Evolutionary conservation across 257 asterid genomes (phyloP).

Genomic region (Jacaranda mimosifolia): DNA sequence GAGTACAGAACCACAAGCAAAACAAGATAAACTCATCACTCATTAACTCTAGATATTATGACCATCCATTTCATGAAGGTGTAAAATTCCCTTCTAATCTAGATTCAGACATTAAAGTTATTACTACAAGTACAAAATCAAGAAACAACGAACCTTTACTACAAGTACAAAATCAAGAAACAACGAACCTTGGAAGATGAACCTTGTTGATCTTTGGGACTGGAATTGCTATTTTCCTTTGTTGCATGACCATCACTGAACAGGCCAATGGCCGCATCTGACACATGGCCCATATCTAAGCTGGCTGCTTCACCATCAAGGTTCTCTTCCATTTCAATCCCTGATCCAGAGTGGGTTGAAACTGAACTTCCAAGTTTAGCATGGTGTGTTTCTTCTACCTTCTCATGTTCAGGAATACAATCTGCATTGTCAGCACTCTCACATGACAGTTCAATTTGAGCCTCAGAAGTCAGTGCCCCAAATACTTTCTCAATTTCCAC

Average conservation of each 20-base stretch:
- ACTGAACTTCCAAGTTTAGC: constrained; percentile 34
- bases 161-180: not conserved
- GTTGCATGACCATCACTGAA: constrained; percentile 28
- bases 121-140: not conserved
- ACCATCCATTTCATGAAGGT: not conserved
- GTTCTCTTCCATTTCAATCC: constrained; percentile 36
- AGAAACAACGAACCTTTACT: constrained; percentile 19
- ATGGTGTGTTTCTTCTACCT: constrained; percentile 33
- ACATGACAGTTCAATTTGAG: constrained; percentile 36
- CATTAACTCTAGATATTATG: not conserved
- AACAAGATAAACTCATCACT: not conserved
- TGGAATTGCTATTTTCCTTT: constrained; percentile 37
- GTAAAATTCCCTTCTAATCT: not conserved
- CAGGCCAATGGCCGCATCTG: constrained; percentile 30
- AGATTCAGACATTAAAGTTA: not conserved
- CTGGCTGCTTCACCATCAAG: constrained; percentile 36
- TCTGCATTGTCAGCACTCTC: constrained; percentile 10
- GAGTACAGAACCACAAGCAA: not conserved
- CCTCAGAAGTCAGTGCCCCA: constrained; percentile 28
- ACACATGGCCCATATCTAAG: constrained; percentile 24
- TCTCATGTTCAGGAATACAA: constrained; percentile 33
- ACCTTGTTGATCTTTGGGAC: constrained; percentile 23
- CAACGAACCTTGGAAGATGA: constrained; percentile 53
- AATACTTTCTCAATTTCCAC: constrained; percentile 22
- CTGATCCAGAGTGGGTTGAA: constrained; percentile 19